These are phyloP conservation scores for Penicillium sp. DNA, from an alignment of 2,329 filamentous ascomycete genomes.

Conservation along the genomic window DNA sequence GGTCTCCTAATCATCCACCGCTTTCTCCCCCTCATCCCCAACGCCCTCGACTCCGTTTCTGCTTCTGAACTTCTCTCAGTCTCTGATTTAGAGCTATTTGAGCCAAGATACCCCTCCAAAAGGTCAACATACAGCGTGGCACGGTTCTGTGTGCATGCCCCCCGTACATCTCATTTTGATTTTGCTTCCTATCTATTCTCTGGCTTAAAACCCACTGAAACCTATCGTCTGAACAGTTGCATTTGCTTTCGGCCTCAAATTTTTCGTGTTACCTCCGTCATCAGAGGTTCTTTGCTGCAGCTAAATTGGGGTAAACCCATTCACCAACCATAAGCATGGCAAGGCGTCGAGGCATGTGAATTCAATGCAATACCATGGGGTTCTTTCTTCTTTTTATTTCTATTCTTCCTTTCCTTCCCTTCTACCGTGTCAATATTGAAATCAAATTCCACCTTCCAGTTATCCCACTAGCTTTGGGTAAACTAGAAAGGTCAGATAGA, in stretches of 20 bases:
- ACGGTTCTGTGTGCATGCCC: conserved; percentile 15
- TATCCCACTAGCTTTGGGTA: not conserved
- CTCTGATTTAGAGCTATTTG: conserved; percentile 21
- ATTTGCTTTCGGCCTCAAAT: conserved; percentile 6
- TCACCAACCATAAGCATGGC: conserved; percentile 30
- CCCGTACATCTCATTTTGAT: conserved; percentile 10
- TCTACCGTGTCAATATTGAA: conserved; percentile 4
- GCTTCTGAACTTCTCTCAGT: conserved; percentile 11
- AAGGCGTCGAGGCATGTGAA: conserved; percentile 30
- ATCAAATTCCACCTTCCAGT: not conserved
- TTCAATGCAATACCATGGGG: conserved; percentile 26
- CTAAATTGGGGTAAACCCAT: conserved; percentile 11
- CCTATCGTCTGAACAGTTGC: conserved; percentile 4
- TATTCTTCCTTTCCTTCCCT: conserved; percentile 12
- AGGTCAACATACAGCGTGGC: conserved; percentile 16
- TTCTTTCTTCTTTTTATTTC: conserved; percentile 18
- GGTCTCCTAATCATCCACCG: not conserved
- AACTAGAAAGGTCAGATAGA: not conserved
- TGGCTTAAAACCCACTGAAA: not conserved
- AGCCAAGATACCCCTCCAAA: conserved; percentile 33
- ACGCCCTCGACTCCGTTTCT: conserved; percentile 3
- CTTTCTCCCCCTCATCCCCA: not conserved
- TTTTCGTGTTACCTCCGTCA: not conserved
- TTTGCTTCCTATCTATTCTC: conserved; percentile 3
- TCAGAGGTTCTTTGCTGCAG: conserved; percentile 8